Conservation (phyloP, 2,329 filamentous ascomycete genomes). For the Fusarium bactridioides region DNA sequence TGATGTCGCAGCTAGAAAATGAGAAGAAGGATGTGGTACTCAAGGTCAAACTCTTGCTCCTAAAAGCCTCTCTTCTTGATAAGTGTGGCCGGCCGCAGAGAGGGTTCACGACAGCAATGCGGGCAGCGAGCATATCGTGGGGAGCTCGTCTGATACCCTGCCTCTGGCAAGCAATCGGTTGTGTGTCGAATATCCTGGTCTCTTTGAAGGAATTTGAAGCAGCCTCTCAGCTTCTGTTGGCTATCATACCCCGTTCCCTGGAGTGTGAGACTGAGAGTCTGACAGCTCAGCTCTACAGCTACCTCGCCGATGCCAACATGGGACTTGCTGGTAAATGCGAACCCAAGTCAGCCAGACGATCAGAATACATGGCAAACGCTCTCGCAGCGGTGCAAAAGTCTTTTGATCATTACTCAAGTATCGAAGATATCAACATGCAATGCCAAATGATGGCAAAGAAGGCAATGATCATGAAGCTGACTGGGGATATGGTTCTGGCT, state of each 20-base stretch:
- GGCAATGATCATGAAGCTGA: slow-evolving; percentile 75
- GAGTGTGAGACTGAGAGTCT: slow-evolving; percentile 72
- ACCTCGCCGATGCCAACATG: slow-evolving; percentile 80
- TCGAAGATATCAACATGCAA: slow-evolving; percentile 72
- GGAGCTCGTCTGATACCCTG: slow-evolving; percentile 71
- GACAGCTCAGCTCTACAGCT: slow-evolving; percentile 71
- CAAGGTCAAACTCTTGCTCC: slow-evolving; percentile 73
- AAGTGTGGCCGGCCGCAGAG: slow-evolving; percentile 74
- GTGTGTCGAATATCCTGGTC: slow-evolving; percentile 73
- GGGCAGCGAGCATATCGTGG: slow-evolving; percentile 78
- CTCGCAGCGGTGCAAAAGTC: slow-evolving; percentile 69
- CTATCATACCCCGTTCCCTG: slow-evolving; percentile 77
- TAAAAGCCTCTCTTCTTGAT: slow-evolving; percentile 76
- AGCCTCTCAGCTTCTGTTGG: slow-evolving; percentile 69
- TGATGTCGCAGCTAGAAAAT: slow-evolving; percentile 53
- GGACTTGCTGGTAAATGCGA: slow-evolving; percentile 71
- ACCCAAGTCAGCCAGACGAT: slow-evolving; percentile 54
- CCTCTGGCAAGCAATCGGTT: slow-evolving; percentile 76
- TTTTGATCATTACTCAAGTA: slow-evolving; percentile 68
- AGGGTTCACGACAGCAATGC: slow-evolving; percentile 78
- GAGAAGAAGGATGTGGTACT: slow-evolving; percentile 66
- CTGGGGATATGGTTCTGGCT: slow-evolving; percentile 69
- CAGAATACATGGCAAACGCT: slow-evolving; percentile 66
- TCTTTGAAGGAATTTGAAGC: slow-evolving; percentile 75
- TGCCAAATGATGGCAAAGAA: slow-evolving; percentile 86